These are phyloP conservation scores for Noccaea bulbosa DNA, from an alignment of 345 rosid species.

Conservation along the genomic window DNA sequence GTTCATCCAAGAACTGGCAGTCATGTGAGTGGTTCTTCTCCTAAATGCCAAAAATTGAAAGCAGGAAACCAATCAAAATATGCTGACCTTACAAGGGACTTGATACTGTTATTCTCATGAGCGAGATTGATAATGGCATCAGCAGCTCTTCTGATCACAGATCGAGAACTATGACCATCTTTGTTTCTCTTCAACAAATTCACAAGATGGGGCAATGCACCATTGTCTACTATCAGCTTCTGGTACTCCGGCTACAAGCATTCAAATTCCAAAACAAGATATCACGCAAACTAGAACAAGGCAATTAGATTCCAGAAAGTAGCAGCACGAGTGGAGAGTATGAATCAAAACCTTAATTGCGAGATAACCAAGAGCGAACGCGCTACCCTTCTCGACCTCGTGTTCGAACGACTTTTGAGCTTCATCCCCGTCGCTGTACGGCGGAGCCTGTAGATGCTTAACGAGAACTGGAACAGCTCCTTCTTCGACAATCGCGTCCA, in stretches of 20 bases:
- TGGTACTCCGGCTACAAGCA: conserved; percentile 95
- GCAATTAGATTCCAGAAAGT: conserved; percentile 9
- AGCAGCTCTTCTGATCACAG: conserved; percentile 93
- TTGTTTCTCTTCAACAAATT: conserved; percentile 74
- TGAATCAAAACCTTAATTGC: conserved; percentile 76
- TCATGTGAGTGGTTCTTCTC: conserved; percentile 32
- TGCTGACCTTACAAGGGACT: conserved; percentile 93
- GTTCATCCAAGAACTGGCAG: conserved; percentile 36
- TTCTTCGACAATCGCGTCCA: conserved; percentile 91
- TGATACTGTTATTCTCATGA: conserved; percentile 94
- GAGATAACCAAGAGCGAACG: conserved; percentile 92
- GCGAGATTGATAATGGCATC: conserved; percentile 99
- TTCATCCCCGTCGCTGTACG: conserved; percentile 55
- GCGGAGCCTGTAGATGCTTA: conserved; percentile 87
- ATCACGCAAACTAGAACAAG: conserved; percentile 23
- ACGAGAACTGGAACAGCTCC: conserved; percentile 93
- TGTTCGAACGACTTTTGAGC: conserved; percentile 78
- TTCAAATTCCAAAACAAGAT: conserved; percentile 35
- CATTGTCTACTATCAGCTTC: conserved; percentile 87
- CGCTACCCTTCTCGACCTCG: conserved; percentile 98
- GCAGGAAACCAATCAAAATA: conserved; percentile 5
- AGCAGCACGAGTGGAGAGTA: conserved; percentile 4
- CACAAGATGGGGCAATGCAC: conserved; percentile 86
- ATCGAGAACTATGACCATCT: conserved; percentile 65
- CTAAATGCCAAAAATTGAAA: conserved; percentile 11